Evolutionary conservation across 352 stramenopile genomes (phyloP).

Genomic region (Blastocystis sp.): DNA sequence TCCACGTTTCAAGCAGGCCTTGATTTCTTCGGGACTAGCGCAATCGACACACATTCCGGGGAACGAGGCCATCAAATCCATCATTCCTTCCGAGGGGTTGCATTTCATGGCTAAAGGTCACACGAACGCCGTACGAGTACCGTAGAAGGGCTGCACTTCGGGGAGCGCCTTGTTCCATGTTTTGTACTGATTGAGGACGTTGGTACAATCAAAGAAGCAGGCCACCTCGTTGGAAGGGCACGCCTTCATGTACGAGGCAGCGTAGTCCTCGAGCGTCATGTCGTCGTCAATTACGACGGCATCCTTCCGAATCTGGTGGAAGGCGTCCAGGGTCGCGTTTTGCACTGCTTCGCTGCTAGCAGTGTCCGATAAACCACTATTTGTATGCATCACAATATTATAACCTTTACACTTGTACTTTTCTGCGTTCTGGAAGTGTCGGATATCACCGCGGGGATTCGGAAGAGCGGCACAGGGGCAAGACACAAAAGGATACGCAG

Average conservation of each 20-base stretch:
- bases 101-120: conserved; percentile 69
- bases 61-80: conserved; percentile 70
- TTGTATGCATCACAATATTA: not conserved
- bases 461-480: no score
- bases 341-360: conserved; percentile 11
- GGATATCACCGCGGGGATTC: not conserved
- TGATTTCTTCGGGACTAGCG: conserved; percentile 47
- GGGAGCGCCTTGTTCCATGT: conserved; percentile 50
- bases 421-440: no score
- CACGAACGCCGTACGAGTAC: not conserved
- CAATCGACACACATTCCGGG: conserved; percentile 70
- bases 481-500: no score
- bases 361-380: conserved; percentile 20
- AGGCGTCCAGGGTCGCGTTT: conserved; percentile 15
- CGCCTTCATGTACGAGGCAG: conserved; percentile 19
- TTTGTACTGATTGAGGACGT: conserved; percentile 67
- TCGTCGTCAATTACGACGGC: conserved; percentile 55
- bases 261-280: conserved; percentile 16
- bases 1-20: conserved; percentile 30
- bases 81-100: conserved; percentile 47
- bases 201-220: conserved; percentile 48
- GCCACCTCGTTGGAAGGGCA: conserved; percentile 2
- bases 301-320: not conserved
- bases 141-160: conserved; percentile 71
- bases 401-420: not conserved